Base-by-base conservation (phyloP, 1,139 yeast species). In the Suhomyces ambrosiae region DNA sequence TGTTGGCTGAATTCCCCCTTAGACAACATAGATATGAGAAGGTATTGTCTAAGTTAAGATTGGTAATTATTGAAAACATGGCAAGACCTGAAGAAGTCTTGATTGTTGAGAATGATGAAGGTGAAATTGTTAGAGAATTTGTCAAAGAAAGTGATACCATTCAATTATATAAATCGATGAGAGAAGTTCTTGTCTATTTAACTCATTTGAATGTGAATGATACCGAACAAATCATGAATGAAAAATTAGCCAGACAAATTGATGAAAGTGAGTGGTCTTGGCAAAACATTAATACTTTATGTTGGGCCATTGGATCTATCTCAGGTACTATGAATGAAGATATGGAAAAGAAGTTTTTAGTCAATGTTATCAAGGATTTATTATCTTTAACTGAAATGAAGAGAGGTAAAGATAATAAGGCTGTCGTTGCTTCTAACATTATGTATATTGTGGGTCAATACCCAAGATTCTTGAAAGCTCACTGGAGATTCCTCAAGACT, bases 231-330 rank as follows among this genome's bases (percentile, higher is more conserved):
- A 92, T 92, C 53, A 89, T 92, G 97, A 83, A 82, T 45, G 88
- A 84, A 46, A 92, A 94, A 65, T 76, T 92, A 48, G 85, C 94
- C 3, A 80, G 85, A 56, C 98, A 92, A 69, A 83, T 90, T 39
- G 98, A 92, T 63, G 98, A 94, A 40, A 75, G 86, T 44, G 98
- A 94, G 67, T 92, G 99, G 99, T 90, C 97, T 23, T 92, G 98
- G 97, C 94, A 89, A 61, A 92, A 90, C 58, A 86, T 92, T 54
- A 92, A 92, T 61, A 92, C 97, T 2, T 72, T 92, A 49, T 92
- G 98, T 71, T 92, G 99, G 99, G 99, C 99, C 5, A 94, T 92
- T 61, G 99, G 99, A 44, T 90, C 97, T 11, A 92, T 94, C 44
- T 88, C 97, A 3, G 98, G 98, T 60, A 88, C 98, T 2, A 92